Evolutionary conservation across 2,329 filamentous ascomycete species (phyloP), one percentile per base, ranked within the genome.

Genomic region (Chalaropsis thielavioides): DNA sequence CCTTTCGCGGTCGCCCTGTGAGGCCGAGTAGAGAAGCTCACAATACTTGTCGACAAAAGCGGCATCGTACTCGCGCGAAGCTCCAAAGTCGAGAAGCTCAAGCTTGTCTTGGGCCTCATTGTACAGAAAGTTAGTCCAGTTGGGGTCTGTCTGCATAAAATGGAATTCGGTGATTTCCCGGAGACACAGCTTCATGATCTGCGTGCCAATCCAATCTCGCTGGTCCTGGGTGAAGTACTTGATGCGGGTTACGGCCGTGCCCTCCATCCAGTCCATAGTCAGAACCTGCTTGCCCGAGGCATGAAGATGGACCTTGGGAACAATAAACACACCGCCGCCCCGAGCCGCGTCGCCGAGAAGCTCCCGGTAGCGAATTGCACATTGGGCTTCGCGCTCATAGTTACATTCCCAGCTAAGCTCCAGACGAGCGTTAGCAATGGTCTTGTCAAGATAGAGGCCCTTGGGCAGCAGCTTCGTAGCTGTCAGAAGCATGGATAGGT

Each of bases 121-220:
- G 79, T 90, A 99, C 22, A 97, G 80, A 75, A 99, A 99, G 75
- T 99, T 99, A 41, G 92, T 97, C 94, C 94, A 99, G 79, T 99
- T 99, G 49, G 94, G 94, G 73, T 99, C 94, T 4, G 94, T 99
- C 77, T 99, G 94, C 94, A 99, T 99, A 78, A 95, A 97, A 67
- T 81, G 86, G 82, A 96, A 97, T 75, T 96, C 90, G 69, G 87
- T 87, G 70, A 97, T 92, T 76, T 97, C 94, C 66, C 92, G 87
- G 46, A 97, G 81, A 73, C 91, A 97, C 11, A 99, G 85, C 3
- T 91, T 88, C 63, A 97, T 82, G 69, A 97, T 89, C 71, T 97
- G 89, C 0, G 90, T 94, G 63, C 94, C 94, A 71, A 99, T 95
- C 90, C 92, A 96, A 77, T 99, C 91, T 67, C 87, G 85, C 74